Conservation (phyloP, 1,284 basidiomycete species). For the Trichosporon sp. region DNA sequence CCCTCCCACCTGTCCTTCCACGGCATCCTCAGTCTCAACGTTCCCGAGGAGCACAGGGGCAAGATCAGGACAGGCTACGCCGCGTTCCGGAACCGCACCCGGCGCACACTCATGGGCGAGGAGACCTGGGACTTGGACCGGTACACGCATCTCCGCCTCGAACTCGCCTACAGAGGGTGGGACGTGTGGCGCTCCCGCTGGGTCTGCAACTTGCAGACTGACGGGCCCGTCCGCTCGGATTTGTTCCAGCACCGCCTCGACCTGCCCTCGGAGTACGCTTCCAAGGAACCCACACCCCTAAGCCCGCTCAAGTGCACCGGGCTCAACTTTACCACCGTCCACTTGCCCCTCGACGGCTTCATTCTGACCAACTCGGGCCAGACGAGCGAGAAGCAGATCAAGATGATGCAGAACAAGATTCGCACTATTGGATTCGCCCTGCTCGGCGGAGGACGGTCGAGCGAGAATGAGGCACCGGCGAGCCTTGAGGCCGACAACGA, state of each 20-base stretch:
- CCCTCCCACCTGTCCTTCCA: slow-evolving; percentile 38
- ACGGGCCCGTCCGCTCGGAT: slow-evolving; percentile 51
- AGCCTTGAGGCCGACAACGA: slow-evolving; percentile 17
- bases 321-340: slow-evolving; percentile 48
- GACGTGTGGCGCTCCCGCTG: slow-evolving; percentile 47
- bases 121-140: slow-evolving; percentile 51
- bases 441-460: slow-evolving; percentile 42
- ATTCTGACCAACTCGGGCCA: slow-evolving; percentile 52
- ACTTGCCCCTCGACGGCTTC: slow-evolving; percentile 51
- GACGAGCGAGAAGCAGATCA: slow-evolving; percentile 46
- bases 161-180: slow-evolving; percentile 46
- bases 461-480: slow-evolving; percentile 12
- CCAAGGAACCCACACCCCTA: slow-evolving; percentile 20
- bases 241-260: slow-evolving; percentile 53
- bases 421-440: slow-evolving; percentile 51
- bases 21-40: slow-evolving; percentile 38
- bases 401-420: slow-evolving; percentile 49
- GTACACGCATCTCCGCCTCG: slow-evolving; percentile 49
- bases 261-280: slow-evolving; percentile 35
- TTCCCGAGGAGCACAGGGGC: slow-evolving; percentile 38
- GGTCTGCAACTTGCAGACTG: slow-evolving; percentile 53
- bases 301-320: slow-evolving; percentile 24
- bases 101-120: slow-evolving; percentile 50
- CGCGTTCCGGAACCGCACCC: slow-evolving; percentile 50
- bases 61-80: slow-evolving; percentile 51